Conservation (phyloP, 2,329 filamentous ascomycete genomes). For the Claviceps paspali region DNA sequence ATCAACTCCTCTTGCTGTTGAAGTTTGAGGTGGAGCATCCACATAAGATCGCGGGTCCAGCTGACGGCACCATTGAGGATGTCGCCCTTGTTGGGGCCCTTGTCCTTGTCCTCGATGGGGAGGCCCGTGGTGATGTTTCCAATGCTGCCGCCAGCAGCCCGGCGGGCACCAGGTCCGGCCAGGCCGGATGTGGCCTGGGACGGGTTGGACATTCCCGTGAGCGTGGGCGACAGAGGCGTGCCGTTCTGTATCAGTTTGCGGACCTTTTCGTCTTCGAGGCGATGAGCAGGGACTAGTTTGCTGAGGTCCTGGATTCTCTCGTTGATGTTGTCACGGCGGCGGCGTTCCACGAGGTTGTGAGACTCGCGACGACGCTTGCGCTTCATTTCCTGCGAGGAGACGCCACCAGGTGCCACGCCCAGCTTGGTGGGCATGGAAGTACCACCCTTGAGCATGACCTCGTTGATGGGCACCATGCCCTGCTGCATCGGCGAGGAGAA, state of each 20-base stretch:
- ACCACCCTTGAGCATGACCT: slow-evolving; percentile 76
- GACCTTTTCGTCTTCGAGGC: slow-evolving; percentile 92
- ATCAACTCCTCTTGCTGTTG: slow-evolving; percentile 81
- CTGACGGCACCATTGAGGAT: slow-evolving; percentile 94
- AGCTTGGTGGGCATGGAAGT: slow-evolving; percentile 86
- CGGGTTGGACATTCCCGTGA: slow-evolving; percentile 54
- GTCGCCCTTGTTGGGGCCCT: slow-evolving; percentile 96
- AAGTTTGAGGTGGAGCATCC: slow-evolving; percentile 81
- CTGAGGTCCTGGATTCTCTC: slow-evolving; percentile 95
- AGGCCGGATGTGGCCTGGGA: slow-evolving; percentile 72
- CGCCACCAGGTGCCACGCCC: slow-evolving; percentile 31
- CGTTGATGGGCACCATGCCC: slow-evolving; percentile 63
- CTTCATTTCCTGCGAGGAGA: slow-evolving; percentile 86
- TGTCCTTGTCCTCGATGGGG: slow-evolving; percentile 93
- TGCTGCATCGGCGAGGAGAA: slow-evolving; percentile 68
- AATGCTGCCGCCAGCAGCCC: slow-evolving; percentile 53
- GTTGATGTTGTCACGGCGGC: slow-evolving; percentile 94
- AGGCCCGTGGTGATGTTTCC: slow-evolving; percentile 86
- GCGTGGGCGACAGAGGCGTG: slow-evolving; percentile 71
- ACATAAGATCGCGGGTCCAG: slow-evolving; percentile 97
- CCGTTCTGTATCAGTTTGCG: slow-evolving; percentile 90
- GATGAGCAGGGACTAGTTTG: slow-evolving; percentile 78
- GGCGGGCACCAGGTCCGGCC: slow-evolving; percentile 68
- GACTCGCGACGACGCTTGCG: slow-evolving; percentile 80
- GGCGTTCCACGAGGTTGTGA: slow-evolving; percentile 90